phyloP scores from a whole-genome alignment of 2,329 filamentous ascomycete species.

The Daldinia sp. region DNA sequence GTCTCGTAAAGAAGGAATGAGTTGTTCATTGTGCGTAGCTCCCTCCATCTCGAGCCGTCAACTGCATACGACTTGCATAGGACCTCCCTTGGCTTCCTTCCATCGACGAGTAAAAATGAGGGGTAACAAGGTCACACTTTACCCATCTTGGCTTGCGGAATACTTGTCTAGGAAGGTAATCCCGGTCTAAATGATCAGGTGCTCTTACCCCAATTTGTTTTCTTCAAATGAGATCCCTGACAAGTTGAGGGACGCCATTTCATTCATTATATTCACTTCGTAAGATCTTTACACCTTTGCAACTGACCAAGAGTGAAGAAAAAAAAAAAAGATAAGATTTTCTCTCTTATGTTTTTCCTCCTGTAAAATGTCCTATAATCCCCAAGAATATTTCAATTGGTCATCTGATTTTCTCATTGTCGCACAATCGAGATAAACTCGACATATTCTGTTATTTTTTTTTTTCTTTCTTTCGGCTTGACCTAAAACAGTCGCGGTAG shows the following conservation, averaged over 20 bases:
- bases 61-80: conserved; percentile 33
- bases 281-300: conserved; percentile 9
- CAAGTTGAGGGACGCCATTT: conserved; percentile 20
- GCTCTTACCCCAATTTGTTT: conserved; percentile 39
- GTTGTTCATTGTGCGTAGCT: conserved; percentile 39
- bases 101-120: conserved; percentile 40
- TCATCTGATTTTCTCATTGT: conserved; percentile 7
- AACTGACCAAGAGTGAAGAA: conserved; percentile 5
- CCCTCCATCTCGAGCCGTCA: conserved; percentile 27
- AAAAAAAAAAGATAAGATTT: not conserved
- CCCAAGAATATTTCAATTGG: conserved; percentile 27
- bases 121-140: conserved; percentile 40
- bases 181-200: conserved; percentile 40
- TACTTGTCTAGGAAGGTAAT: conserved; percentile 40
- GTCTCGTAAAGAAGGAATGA: conserved; percentile 34
- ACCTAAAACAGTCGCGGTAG: conserved; percentile 14
- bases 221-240: conserved; percentile 38
- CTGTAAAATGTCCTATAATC: not conserved
- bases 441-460: not conserved
- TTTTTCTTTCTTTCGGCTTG: conserved; percentile 9
- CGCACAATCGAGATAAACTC: conserved; percentile 1
- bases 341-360: not conserved
- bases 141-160: conserved; percentile 36
- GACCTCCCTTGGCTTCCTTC: conserved; percentile 31
- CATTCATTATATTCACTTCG: conserved; percentile 16